Conservation (phyloP, 1,284 basidiomycete species). For the Malassezia caprae region DNA sequence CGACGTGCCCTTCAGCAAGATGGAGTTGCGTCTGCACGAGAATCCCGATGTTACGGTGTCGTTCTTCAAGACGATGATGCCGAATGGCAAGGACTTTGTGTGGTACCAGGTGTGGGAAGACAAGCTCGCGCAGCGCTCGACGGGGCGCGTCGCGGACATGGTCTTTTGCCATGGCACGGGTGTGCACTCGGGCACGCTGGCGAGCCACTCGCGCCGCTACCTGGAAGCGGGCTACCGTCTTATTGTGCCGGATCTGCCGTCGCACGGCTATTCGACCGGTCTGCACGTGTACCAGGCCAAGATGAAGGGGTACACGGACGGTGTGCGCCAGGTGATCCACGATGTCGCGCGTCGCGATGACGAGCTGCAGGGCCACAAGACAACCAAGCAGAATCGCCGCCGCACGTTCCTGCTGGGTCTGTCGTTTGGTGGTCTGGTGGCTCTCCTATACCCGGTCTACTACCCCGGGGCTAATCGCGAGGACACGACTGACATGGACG, state of each 20-base stretch:
- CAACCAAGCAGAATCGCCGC: constrained; percentile 28
- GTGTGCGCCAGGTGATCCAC: constrained; percentile 33
- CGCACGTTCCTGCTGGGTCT: constrained; percentile 41
- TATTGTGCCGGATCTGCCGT: constrained; percentile 40
- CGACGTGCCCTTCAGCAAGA: constrained; percentile 34
- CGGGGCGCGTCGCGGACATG: constrained; percentile 36
- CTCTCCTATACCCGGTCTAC: constrained; percentile 34
- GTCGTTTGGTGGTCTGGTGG: constrained; percentile 41
- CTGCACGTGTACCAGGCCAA: constrained; percentile 37
- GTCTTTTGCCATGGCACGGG: constrained; percentile 43
- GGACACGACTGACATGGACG: constrained; percentile 22
- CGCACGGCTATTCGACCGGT: constrained; percentile 42
- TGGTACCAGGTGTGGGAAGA: constrained; percentile 47
- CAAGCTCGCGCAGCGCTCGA: constrained; percentile 21
- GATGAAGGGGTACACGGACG: constrained; percentile 28
- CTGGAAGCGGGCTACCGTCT: constrained; percentile 41
- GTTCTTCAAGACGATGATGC: constrained; percentile 35
- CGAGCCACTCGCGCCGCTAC: constrained; percentile 39
- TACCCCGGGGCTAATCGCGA: constrained; percentile 31
- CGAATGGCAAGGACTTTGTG: constrained; percentile 39
- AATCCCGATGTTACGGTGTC: constrained; percentile 35
- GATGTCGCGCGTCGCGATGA: constrained; percentile 37
- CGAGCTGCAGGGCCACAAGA: constrained; percentile 6
- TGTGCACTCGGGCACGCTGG: constrained; percentile 43
- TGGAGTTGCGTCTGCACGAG: constrained; percentile 41